A percentile compares a stretch with the other conserved stretches of the same genome.
phyloP scores from a whole-genome alignment of 1,284 basidiomycete species.

The Ustilago shanxiensis region DNA sequence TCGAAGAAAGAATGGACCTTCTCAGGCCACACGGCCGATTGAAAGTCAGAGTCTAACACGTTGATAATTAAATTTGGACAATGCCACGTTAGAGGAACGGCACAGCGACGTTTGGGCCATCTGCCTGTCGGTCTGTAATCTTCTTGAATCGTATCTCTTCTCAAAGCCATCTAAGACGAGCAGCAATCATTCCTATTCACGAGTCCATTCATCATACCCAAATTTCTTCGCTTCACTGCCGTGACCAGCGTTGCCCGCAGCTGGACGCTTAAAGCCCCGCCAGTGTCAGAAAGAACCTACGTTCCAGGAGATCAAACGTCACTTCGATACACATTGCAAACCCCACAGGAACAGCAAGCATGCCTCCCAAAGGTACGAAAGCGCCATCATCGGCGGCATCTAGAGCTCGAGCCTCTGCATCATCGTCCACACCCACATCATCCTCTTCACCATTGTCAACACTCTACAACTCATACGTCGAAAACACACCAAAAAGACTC shows the following conservation, averaged over 20 bases:
- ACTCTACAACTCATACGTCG: constrained; percentile 82
- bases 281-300: neutral
- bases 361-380: constrained; percentile 45
- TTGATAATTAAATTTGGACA: neutral
- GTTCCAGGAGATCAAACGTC: neutral
- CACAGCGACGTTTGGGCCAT: constrained; percentile 32
- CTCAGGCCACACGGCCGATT: constrained; percentile 29
- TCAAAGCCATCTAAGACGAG: constrained; percentile 2
- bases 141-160: neutral
- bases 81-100: constrained; percentile 32
- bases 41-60: constrained; percentile 14
- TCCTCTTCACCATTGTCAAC: constrained; percentile 35
- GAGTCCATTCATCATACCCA: neutral
- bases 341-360: constrained; percentile 3
- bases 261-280: no score
- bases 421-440: constrained; percentile 21
- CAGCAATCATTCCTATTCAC: neutral
- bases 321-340: neutral
- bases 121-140: neutral
- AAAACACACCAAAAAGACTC: constrained; percentile 82
- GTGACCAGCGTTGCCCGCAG: no score
- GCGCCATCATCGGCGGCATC: constrained; percentile 19
- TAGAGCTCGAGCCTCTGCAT: constrained; percentile 20
- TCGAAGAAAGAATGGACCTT: neutral
- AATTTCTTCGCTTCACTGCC: neutral